Evolutionary conservation across 257 asterid genomes (phyloP), one percentile per base, ranked within the genome.

Genomic region (Lithospermum erythrorhizon): DNA sequence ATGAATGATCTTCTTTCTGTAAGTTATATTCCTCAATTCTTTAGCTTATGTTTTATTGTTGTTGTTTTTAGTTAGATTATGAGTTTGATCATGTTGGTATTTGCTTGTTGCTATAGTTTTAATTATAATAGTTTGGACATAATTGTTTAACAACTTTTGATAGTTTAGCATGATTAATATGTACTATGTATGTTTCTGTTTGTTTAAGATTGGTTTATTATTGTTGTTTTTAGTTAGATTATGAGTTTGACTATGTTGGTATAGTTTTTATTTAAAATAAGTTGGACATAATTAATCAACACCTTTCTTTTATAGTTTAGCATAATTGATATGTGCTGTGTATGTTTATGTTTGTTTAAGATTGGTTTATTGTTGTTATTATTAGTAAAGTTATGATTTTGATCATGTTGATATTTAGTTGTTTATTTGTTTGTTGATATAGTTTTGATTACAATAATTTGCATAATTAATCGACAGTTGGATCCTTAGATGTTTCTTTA

Each of bases 1-100:
- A 56, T 56, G 60, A 56, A 56, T 24, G 60, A 56, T 56, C 60
- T 56, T 56, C 60, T 56, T 24, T 27, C 60, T 1, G 60, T 56
- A 56, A 22, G 60, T 56, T 55, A 3, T 52, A 9, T 21, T 21
- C 59, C 4, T 23, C 15, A 6, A 21, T 53, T 3, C 14, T 18
- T 53, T n/a, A 0, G 1, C n/a, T 18, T 53, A 6, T 53, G 11
- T 53, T 41, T 41, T 41, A 8, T 14, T 41, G 4, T 41, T 41
- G 49, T 41, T 41, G 0, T 41, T 11, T 1, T 41, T 41, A 13
- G 49, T 41, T 18, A 41, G 14, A 13, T 41, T 41, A 41, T 41
- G 49, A 41, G 2, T 41, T 11, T 41, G 49, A 41, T 41, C 49
- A 41, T 41, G 49, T 41, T 41, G 49, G 49, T 41, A 41, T 41